Evolutionary conservation across 2,329 filamentous ascomycete species (phyloP).

Genomic region (Cladorrhinum sp.): DNA sequence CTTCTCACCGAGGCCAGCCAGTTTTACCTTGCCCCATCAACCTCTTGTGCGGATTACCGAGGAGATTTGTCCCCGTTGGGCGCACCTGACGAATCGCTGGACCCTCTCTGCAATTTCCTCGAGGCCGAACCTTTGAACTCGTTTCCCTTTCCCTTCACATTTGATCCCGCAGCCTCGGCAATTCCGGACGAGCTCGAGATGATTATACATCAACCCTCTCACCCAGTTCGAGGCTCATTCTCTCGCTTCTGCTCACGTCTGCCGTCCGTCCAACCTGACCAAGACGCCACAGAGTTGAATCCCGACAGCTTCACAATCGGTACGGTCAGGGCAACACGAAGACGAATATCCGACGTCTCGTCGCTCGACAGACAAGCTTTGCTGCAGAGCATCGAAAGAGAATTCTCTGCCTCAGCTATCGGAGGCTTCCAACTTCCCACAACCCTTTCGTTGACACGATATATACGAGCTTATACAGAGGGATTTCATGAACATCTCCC

Average conservation of each 20-base stretch:
- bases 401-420: conserved; percentile 11
- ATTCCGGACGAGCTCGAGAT: background rate
- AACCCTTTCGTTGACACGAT: conserved; percentile 20
- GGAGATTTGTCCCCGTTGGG: background rate
- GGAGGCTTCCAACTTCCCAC: conserved; percentile 20
- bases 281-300: background rate
- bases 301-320: background rate
- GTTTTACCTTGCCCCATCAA: no score
- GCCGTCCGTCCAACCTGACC: conserved; percentile 14
- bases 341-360: conserved; percentile 10
- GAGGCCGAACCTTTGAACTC: conserved; percentile 2
- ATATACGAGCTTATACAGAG: conserved; percentile 22
- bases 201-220: no score
- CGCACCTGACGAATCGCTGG: conserved; percentile 8
- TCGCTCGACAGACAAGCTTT: conserved; percentile 14
- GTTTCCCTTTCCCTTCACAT: conserved; percentile 5
- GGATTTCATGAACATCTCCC: conserved; percentile 48
- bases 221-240: background rate
- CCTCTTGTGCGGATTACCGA: no score
- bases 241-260: conserved; percentile 19
- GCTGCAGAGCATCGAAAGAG: background rate
- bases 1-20: no score
- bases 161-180: conserved; percentile 4
- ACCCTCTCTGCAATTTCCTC: conserved; percentile 14
- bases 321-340: background rate